Base-by-base conservation (phyloP, 192 early-diverging fungal species). In the Backusella circina region DNA sequence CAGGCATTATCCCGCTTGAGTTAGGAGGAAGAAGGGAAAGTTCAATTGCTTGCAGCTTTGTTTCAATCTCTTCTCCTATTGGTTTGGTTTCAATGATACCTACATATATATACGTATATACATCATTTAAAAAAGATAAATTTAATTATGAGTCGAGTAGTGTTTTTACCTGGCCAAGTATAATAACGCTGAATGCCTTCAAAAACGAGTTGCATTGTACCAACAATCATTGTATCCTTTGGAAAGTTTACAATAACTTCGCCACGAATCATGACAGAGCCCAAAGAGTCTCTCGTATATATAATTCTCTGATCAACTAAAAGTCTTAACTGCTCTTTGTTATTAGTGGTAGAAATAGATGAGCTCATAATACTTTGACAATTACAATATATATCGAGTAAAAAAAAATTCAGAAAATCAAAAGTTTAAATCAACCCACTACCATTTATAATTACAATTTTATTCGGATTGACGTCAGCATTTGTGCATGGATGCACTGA, bases 11-110 rank as follows among this genome's bases (percentile, higher is more conserved):
- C 16, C 72, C 67, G 12, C 28, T n/a, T 36, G 13, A 38, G 26
- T 57, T 51, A 15, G 73, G 77, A 13, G 77, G 73, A 47, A 74
- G 38, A 18, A 79, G n/a, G 3, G 77, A 79, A 38, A 79, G 26
- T 47, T 79, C 72, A 54, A 79, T 70, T 8, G 38, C n/a, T 16
- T 74, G 73, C 16, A 79, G 21, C 2, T 65, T 36, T 32, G 39
- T 75, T 36, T 75, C 74, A 2, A 68, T 41, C 4, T 21, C 35
- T 7, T 54, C 33, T 32, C 74, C 74, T 16, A 75, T 36, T 12
- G 74, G 32, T 12, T 54, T 54, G 18, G 51, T 54, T 23, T 21
- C 21, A 54, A 54, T 54, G 23, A 54, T 54, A 0, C 51, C 74
- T 30, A 33, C 32, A 28, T 0, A 66, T 13, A 61, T 38, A 37